Conservation (phyloP, 179 eudicot species). For the Silene noctiflora region DNA sequence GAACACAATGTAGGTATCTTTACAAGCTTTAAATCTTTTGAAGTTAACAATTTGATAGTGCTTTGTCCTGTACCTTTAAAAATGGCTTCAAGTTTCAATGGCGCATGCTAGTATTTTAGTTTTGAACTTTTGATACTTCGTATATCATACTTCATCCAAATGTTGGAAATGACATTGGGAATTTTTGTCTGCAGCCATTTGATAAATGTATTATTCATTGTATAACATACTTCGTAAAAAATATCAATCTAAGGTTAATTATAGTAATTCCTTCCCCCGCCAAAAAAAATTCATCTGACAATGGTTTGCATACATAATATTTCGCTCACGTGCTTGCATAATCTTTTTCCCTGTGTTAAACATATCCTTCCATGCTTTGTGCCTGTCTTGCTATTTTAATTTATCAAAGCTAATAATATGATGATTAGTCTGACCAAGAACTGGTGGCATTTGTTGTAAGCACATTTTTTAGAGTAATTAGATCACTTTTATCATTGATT, state of each 20-base stretch:
- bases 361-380: slow-evolving; percentile 20
- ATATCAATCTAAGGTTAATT: not conserved
- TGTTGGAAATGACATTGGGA: slow-evolving; percentile 22
- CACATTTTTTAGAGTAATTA: slow-evolving; percentile 23
- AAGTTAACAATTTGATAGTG: slow-evolving; percentile 19
- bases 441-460: slow-evolving; percentile 37
- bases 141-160: slow-evolving; percentile 5
- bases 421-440: slow-evolving; percentile 27
- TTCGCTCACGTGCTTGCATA: slow-evolving; percentile 22
- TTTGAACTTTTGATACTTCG: too few relatives aligned
- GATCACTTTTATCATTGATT: slow-evolving; percentile 23
- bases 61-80: slow-evolving; percentile 24
- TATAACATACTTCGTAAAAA: not conserved
- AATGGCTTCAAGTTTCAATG: slow-evolving; percentile 58
- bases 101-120: slow-evolving; percentile 25
- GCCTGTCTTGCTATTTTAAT: slow-evolving; percentile 20
- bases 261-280: not conserved
- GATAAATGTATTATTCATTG: slow-evolving; percentile 9
- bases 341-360: not conserved
- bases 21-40: not conserved
- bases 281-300: not conserved
- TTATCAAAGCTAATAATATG: slow-evolving; percentile 4
- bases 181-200: slow-evolving; percentile 20
- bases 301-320: slow-evolving; percentile 12
- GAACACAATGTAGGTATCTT: not conserved